These are phyloP conservation scores for Raphanus raphanistrum DNA, from an alignment of 345 rosid genomes.

Conservation along the genomic window DNA sequence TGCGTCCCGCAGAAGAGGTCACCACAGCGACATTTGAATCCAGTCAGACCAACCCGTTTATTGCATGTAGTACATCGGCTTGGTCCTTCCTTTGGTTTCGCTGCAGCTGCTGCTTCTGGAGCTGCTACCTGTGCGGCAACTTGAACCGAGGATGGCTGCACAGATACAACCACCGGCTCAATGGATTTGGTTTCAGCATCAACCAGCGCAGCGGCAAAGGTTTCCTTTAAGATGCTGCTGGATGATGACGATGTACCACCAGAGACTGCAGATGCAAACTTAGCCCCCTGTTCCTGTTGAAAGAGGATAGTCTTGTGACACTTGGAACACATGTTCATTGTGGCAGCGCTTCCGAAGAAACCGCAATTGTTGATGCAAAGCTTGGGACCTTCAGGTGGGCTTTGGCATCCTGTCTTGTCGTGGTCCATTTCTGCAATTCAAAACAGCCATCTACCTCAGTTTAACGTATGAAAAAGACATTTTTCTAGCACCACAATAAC, in stretches of 20 bases:
- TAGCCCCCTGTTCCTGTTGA: slow-evolving; percentile 71
- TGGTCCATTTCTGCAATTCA: slow-evolving; percentile 65
- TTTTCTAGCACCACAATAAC: no score
- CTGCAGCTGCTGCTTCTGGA: slow-evolving; percentile 32
- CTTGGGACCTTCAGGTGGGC: slow-evolving; percentile 79
- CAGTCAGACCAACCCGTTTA: slow-evolving; percentile 80
- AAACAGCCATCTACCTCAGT: background rate
- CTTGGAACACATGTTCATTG: no score
- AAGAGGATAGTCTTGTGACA: slow-evolving; percentile 59
- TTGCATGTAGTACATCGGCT: slow-evolving; percentile 71
- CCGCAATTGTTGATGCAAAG: slow-evolving; percentile 61
- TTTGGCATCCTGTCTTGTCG: slow-evolving; percentile 93
- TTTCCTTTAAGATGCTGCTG: slow-evolving; percentile 51
- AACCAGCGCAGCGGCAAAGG: slow-evolving; percentile 41
- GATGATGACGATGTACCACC: slow-evolving; percentile 62
- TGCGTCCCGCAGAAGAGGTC: slow-evolving; percentile 74
- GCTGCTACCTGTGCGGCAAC: slow-evolving; percentile 35
- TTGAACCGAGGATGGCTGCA: slow-evolving; percentile 44
- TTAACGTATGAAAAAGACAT: no score
- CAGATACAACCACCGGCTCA: slow-evolving; percentile 48
- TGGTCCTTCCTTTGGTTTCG: slow-evolving; percentile 75
- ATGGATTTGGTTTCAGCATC: slow-evolving; percentile 44
- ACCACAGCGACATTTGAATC: slow-evolving; percentile 83
- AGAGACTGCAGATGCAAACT: slow-evolving; percentile 68
- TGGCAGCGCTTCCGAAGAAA: no score